phyloP scores from a whole-genome alignment of 768 basidiomycete species.

The Leccinum olivaceopallidum region DNA sequence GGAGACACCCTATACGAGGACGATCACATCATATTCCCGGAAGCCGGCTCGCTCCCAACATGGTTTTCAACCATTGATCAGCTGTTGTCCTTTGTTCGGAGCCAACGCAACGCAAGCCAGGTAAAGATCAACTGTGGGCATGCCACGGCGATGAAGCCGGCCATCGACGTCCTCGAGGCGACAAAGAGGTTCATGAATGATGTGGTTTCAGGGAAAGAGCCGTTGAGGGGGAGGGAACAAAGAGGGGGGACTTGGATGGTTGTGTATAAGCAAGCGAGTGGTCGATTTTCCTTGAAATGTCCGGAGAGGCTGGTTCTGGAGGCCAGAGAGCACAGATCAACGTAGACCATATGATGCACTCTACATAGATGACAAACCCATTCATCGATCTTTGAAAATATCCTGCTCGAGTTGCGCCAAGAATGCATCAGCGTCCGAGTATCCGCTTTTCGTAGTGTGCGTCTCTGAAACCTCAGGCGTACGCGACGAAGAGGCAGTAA shows the following conservation, averaged over 20 bases:
- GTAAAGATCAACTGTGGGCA: conserved; percentile 53
- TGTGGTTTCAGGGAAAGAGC: conserved; percentile 44
- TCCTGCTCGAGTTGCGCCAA: conserved; percentile 66
- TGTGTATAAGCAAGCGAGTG: conserved; percentile 43
- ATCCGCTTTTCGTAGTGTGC: conserved; percentile 20
- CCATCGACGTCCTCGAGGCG: conserved; percentile 44
- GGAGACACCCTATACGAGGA: conserved; percentile 59
- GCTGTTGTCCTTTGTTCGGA: conserved; percentile 43
- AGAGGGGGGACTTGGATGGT: conserved; percentile 42
- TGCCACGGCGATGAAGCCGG: conserved; percentile 44
- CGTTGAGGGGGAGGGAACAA: conserved; percentile 32
- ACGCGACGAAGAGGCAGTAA: conserved; percentile 16
- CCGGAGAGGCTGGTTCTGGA: conserved; percentile 48
- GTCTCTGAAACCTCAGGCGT: conserved; percentile 28
- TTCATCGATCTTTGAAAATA: conserved; percentile 38
- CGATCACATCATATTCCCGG: conserved; percentile 55
- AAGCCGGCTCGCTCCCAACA: conserved; percentile 49
- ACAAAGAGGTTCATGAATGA: conserved; percentile 48
- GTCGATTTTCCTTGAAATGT: conserved; percentile 47
- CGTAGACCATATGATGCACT: not conserved
- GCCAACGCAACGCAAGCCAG: conserved; percentile 23
- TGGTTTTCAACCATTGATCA: conserved; percentile 49
- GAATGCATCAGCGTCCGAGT: conserved; percentile 55
- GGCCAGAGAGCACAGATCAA: conserved; percentile 26
- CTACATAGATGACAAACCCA: not conserved